Evolutionary conservation across 1,284 basidiomycete species (phyloP).

Genomic region (Flammula alnicola): DNA sequence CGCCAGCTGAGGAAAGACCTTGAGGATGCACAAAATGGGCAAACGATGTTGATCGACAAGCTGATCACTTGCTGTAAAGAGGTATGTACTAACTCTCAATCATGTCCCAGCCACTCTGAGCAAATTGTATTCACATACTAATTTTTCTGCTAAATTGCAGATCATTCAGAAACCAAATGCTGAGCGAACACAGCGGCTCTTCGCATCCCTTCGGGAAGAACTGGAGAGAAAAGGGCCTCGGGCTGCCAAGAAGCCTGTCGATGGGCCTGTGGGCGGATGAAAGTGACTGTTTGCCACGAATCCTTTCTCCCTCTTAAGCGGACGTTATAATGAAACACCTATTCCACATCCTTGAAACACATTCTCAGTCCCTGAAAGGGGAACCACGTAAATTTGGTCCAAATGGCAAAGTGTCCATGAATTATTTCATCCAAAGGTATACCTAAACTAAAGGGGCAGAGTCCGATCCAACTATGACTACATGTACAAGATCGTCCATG

Average conservation of each 20-base stretch:
- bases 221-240: constrained; percentile 67
- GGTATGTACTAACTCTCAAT: constrained; percentile 46
- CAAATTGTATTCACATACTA: not conserved
- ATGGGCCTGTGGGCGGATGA: constrained; percentile 56
- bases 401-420: constrained; percentile 12
- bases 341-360: not conserved
- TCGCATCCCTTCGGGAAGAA: constrained; percentile 79
- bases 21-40: constrained; percentile 73
- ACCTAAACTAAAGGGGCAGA: constrained; percentile 5
- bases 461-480: constrained; percentile 13
- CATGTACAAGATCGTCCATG: constrained; percentile 15
- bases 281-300: constrained; percentile 12
- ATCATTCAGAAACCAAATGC: constrained; percentile 67
- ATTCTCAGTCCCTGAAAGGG: not conserved
- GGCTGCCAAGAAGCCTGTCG: constrained; percentile 42
- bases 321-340: constrained; percentile 12
- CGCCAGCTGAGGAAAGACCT: constrained; percentile 71
- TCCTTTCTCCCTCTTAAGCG: constrained; percentile 10
- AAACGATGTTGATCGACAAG: constrained; percentile 78
- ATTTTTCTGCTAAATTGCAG: constrained; percentile 21
- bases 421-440: constrained; percentile 11
- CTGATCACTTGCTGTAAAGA: constrained; percentile 83
- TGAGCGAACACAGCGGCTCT: constrained; percentile 77
- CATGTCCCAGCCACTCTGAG: not conserved
- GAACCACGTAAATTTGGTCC: not conserved